Percentiles rank a stretch among this genome's conserved stretches.
Conservation (phyloP, 371 early-diverging fungal species). For the Rhizomucor pusillus region DNA sequence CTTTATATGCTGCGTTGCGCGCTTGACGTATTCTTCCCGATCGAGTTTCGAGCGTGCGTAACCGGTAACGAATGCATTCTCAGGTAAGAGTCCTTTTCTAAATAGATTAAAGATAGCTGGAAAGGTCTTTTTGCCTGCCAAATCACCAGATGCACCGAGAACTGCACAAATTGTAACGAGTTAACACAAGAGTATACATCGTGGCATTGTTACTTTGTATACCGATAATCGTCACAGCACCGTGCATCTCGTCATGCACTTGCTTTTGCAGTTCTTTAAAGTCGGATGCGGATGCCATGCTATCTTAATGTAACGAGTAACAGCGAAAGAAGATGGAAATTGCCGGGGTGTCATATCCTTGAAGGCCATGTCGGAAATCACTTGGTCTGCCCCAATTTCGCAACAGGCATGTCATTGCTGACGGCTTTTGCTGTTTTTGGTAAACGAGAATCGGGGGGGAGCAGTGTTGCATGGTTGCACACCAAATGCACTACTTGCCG, state of each 20-base stretch:
- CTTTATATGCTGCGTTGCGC: slow-evolving; percentile 72
- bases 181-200: too few species aligned
- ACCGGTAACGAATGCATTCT: slow-evolving; percentile 81
- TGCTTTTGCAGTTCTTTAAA: slow-evolving; percentile 5
- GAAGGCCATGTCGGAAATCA: too few species aligned
- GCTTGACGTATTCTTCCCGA: slow-evolving; percentile 71
- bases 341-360: too few species aligned
- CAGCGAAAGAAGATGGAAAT: not conserved
- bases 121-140: slow-evolving; percentile 98
- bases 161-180: slow-evolving; percentile 44
- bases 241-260: slow-evolving; percentile 14
- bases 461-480: too few species aligned
- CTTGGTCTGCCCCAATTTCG: too few species aligned
- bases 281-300: slow-evolving; percentile 1
- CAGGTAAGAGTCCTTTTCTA: slow-evolving; percentile 74
- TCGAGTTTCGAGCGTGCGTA: slow-evolving; percentile 93
- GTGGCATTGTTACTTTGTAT: too few species aligned
- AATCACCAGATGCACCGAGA: slow-evolving; percentile 92
- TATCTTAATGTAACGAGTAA: not conserved
- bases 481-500: too few species aligned
- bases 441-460: too few species aligned
- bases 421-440: too few species aligned
- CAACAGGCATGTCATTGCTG: too few species aligned
- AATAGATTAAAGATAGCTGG: slow-evolving; percentile 93
- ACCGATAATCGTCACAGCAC: slow-evolving; percentile 20